Conservation (phyloP, 2,329 filamentous ascomycete genomes). For the Pezicula rhizophila region DNA sequence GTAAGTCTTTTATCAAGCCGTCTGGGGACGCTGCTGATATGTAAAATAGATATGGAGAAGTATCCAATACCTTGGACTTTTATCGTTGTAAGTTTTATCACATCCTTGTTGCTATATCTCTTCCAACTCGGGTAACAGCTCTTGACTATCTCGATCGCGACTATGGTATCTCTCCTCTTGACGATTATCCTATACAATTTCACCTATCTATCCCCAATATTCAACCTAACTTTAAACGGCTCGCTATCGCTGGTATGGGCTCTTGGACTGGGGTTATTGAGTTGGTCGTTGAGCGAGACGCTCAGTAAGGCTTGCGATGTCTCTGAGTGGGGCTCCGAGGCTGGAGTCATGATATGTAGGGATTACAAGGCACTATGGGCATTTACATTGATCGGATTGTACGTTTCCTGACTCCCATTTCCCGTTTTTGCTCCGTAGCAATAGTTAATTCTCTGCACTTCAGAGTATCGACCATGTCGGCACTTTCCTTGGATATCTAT, state of each 20-base stretch:
- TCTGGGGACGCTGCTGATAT: background rate
- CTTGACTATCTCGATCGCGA: slow-evolving; percentile 18
- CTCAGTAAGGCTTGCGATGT: slow-evolving; percentile 18
- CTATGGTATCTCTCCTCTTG: slow-evolving; percentile 14
- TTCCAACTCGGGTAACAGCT: slow-evolving; percentile 8
- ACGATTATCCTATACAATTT: slow-evolving; percentile 25
- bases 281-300: slow-evolving; percentile 21
- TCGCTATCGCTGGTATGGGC: slow-evolving; percentile 18
- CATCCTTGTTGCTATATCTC: background rate
- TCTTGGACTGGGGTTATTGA: slow-evolving; percentile 20
- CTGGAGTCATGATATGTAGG: slow-evolving; percentile 19
- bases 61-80: slow-evolving; percentile 24
- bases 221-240: slow-evolving; percentile 22
- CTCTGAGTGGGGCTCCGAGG: slow-evolving; percentile 15
- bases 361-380: slow-evolving; percentile 25
- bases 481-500: slow-evolving; percentile 19
- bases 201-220: slow-evolving; percentile 23
- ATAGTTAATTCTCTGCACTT: background rate
- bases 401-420: slow-evolving; percentile 5
- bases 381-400: slow-evolving; percentile 23
- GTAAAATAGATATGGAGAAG: slow-evolving; percentile 12
- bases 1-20: slow-evolving; percentile 8
- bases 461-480: slow-evolving; percentile 18
- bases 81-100: slow-evolving; percentile 13
- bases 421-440: background rate